These are phyloP conservation scores for Leccinum solheimii DNA, from an alignment of 1,284 basidiomycete species.

Conservation along the genomic window DNA sequence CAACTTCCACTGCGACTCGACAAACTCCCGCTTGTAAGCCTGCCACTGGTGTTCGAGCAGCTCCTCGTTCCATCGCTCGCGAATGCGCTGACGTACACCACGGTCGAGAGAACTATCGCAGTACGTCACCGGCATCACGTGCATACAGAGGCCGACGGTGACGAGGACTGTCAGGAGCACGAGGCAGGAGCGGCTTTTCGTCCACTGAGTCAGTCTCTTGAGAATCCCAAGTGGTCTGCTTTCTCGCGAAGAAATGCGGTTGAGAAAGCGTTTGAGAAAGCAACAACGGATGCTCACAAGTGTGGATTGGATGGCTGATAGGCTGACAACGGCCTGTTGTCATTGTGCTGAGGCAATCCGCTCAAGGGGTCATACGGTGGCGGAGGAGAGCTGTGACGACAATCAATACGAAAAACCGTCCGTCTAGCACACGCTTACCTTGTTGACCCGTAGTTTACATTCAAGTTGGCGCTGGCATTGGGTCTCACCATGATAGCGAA, in stretches of 20 bases:
- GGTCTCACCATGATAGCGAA: not conserved
- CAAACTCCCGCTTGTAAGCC: not conserved
- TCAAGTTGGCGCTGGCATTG: not conserved
- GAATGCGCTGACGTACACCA: not conserved
- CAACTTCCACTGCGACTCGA: not conserved
- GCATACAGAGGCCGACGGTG: not conserved
- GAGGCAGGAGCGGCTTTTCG: not conserved
- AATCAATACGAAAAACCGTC: not conserved
- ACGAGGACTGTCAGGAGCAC: not conserved
- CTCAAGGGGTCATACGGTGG: not conserved
- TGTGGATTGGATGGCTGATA: not conserved
- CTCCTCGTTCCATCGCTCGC: not conserved
- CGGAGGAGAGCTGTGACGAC: not conserved
- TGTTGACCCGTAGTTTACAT: not conserved
- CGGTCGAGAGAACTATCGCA: not conserved
- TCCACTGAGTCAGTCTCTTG: not conserved
- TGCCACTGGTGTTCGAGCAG: not conserved
- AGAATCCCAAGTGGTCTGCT: not conserved
- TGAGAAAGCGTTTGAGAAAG: not conserved
- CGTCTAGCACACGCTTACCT: not conserved
- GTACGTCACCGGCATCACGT: not conserved
- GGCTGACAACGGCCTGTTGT: not conserved
- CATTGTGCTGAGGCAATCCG: not conserved
- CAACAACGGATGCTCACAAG: not conserved
- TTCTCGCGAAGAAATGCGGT: not conserved